Evolutionary conservation across 352 stramenopile genomes (phyloP).

Genomic region (Phytophthora citrophthora): DNA sequence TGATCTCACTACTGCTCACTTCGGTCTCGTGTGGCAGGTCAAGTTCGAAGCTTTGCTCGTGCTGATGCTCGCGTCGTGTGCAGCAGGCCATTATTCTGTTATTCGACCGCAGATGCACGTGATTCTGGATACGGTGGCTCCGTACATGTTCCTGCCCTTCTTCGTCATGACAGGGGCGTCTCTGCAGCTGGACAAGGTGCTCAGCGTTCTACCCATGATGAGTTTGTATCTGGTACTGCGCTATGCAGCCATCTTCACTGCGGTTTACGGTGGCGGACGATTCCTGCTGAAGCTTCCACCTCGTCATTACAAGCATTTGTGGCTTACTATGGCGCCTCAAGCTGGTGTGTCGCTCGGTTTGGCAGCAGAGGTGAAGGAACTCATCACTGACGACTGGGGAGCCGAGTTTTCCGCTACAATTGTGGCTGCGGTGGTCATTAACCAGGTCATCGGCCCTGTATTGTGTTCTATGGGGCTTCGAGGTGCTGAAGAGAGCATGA

Average conservation of each 20-base stretch:
- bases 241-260: conserved; percentile 65
- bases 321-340: conserved; percentile 75
- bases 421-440: conserved; percentile 67
- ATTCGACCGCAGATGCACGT: conserved; percentile 79
- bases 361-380: conserved; percentile 60
- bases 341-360: conserved; percentile 67
- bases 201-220: conserved; percentile 64
- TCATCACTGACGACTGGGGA: conserved; percentile 64
- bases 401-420: conserved; percentile 68
- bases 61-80: conserved; percentile 65
- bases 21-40: conserved; percentile 66
- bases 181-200: conserved; percentile 70
- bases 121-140: conserved; percentile 66
- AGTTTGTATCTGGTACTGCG: conserved; percentile 64
- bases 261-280: conserved; percentile 54
- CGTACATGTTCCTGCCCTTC: conserved; percentile 77
- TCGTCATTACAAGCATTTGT: conserved; percentile 70
- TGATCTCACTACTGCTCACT: conserved; percentile 51
- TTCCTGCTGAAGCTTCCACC: conserved; percentile 65
- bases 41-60: conserved; percentile 74
- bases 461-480: conserved; percentile 59
- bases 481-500: conserved; percentile 50
- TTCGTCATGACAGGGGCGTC: conserved; percentile 76
- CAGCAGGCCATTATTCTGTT: conserved; percentile 55
- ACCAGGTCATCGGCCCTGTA: conserved; percentile 69